Conservation (phyloP, 176 grass and related monocot genomes). For the Pontederia paniculata region DNA sequence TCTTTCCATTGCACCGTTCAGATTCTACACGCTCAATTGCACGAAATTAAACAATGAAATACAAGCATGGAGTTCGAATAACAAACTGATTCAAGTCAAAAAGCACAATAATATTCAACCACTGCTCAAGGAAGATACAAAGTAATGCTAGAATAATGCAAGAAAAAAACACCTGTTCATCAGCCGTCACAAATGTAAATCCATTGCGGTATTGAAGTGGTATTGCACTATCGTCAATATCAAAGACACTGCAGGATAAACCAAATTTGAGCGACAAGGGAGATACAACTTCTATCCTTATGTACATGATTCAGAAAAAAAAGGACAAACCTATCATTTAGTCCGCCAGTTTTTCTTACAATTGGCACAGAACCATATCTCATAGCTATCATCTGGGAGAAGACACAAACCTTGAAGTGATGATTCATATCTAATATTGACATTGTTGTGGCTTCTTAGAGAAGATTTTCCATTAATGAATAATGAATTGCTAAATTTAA, state of each 20-base stretch:
- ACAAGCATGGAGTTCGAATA: too few relatives aligned
- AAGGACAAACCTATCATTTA: slow-evolving; percentile 70
- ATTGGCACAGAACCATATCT: slow-evolving; percentile 87
- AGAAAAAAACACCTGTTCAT: slow-evolving; percentile 56
- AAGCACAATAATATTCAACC: slow-evolving; percentile 18
- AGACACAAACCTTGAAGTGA: slow-evolving; percentile 9
- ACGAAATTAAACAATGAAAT: background rate
- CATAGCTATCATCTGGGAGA: slow-evolving; percentile 90
- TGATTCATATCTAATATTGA: slow-evolving; percentile 4
- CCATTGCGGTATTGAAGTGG: slow-evolving; percentile 63
- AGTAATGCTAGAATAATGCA: background rate
- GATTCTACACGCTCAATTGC: slow-evolving; percentile 24
- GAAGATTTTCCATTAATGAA: too few relatives aligned
- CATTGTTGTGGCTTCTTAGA: background rate
- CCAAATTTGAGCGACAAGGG: slow-evolving; percentile 5
- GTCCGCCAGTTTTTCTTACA: slow-evolving; percentile 81
- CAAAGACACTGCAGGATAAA: slow-evolving; percentile 68
- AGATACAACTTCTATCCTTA: slow-evolving; percentile 4
- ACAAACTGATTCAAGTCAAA: background rate
- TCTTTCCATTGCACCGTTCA: slow-evolving; percentile 55
- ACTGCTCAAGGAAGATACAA: background rate
- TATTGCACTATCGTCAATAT: slow-evolving; percentile 51
- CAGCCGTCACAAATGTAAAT: slow-evolving; percentile 69
- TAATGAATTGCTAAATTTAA: too few relatives aligned
- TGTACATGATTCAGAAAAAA: background rate